Evolutionary conservation across 305 asterid species (phyloP), one percentile per base, ranked within the genome.

Genomic region (Plantago coronopus): DNA sequence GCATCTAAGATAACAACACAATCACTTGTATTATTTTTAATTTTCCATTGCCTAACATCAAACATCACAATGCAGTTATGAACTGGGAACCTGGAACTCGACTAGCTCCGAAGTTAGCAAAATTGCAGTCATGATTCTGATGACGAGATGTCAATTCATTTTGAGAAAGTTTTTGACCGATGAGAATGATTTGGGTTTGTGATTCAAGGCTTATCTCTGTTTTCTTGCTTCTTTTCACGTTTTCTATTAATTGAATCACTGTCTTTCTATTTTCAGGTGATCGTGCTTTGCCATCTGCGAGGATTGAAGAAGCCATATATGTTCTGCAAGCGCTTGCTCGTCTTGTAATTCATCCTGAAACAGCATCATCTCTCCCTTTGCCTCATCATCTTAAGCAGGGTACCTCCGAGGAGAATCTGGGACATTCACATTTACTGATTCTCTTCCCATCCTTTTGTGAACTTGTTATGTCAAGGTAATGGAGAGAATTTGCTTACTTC

Each of bases 381-480:
- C 86, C 48, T 73, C 81, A 77, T 57, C 70, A 68, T 74, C 79
- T 93, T 19, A 82, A 69, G 80, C 82, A 71, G 66, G 83, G 80
- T 68, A 31, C 79, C 47, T 61, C 64, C 38, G 75, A 62, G 65
- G 85, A 74, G 55, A 72, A 67, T 61, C 64, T 43, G 59, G 76
- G 80, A 53, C 86, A 84, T 38, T 71, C 94, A 13, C 99, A 93
- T 80, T 81, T 93, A 76, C 81, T 93, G 74, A 86, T 87, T 72
- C 81, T 93, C 65, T 80, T 89, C 60, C 91, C 99, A 59, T 75
- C 97, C 43, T 82, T 93, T 42, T 85, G 97, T 75, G 99, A 93
- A 66, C 96, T 93, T 67, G 97, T 87, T 60, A 65, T 81, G 67
- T 87, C 99, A 68, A 87, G 99, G 99, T 93, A 83, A 51, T 71